These are phyloP conservation scores for Aschersonia sp. DNA, from an alignment of 2,329 filamentous ascomycete species.

Conservation along the genomic window DNA sequence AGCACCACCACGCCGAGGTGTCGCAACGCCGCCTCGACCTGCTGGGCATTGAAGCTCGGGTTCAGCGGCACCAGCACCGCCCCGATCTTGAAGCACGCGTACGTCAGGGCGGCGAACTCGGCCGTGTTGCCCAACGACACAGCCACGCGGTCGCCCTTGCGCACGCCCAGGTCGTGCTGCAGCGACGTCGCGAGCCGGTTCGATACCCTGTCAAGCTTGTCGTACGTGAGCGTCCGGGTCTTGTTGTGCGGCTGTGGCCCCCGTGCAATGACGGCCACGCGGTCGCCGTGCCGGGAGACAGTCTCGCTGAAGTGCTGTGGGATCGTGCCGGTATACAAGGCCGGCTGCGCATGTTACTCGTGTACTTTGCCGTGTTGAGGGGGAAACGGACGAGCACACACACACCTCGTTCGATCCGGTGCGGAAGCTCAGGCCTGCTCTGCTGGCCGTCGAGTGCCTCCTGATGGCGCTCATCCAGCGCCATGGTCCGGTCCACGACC, in stretches of 20 bases:
- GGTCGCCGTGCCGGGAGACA: slow-evolving; percentile 50
- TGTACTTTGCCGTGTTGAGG: background rate
- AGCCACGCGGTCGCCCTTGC: slow-evolving; percentile 72
- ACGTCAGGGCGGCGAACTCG: slow-evolving; percentile 74
- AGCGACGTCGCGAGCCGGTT: slow-evolving; percentile 64
- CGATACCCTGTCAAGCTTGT: slow-evolving; percentile 58
- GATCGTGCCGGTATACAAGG: slow-evolving; percentile 53
- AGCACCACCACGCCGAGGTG: slow-evolving; percentile 64
- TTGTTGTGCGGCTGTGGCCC: slow-evolving; percentile 22
- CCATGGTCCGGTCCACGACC: too few species aligned
- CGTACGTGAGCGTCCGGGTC: slow-evolving; percentile 57
- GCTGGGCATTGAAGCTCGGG: slow-evolving; percentile 68
- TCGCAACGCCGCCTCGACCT: slow-evolving; percentile 63
- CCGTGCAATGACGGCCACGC: slow-evolving; percentile 40
- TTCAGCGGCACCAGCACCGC: slow-evolving; percentile 89
- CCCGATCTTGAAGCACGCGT: slow-evolving; percentile 89
- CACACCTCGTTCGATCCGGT: slow-evolving; percentile 15
- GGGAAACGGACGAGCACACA: background rate
- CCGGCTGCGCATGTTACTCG: slow-evolving; percentile 32
- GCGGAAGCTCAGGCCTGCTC: slow-evolving; percentile 12
- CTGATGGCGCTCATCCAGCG: background rate
- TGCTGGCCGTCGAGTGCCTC: background rate
- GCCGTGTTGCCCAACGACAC: slow-evolving; percentile 75
- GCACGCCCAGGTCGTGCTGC: slow-evolving; percentile 48
- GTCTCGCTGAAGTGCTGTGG: slow-evolving; percentile 57